Evolutionary conservation across 148 eudicot species (phyloP).

Genomic region (Spergularia marina): DNA sequence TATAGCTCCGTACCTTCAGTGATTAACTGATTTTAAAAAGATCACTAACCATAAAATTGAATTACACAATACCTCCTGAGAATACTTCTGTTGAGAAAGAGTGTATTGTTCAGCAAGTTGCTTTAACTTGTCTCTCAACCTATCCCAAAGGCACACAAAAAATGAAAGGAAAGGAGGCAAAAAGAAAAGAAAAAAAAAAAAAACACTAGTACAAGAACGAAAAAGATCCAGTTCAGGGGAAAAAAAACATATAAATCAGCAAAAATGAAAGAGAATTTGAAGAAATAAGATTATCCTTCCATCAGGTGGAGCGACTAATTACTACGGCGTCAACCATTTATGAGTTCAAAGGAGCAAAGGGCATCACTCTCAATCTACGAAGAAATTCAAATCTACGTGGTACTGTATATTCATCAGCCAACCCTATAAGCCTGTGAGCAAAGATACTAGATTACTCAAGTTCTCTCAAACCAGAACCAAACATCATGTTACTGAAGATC

Average conservation of each 20-base stretch:
- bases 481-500: no score
- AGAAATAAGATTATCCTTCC: background rate
- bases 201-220: background rate
- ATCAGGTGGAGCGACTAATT: slow-evolving; percentile 6
- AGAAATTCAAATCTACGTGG: background rate
- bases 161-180: background rate
- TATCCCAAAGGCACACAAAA: slow-evolving; percentile 25
- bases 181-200: background rate
- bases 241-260: background rate
- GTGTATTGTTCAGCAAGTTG: slow-evolving; percentile 84
- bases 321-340: background rate
- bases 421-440: background rate
- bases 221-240: background rate
- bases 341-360: background rate
- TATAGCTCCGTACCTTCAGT: background rate
- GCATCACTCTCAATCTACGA: background rate
- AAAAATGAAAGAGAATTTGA: background rate
- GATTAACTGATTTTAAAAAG: background rate
- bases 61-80: slow-evolving; percentile 56
- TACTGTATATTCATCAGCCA: background rate
- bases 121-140: slow-evolving; percentile 87
- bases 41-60: background rate
- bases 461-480: background rate
- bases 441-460: background rate
- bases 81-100: slow-evolving; percentile 76